Evolutionary conservation across 352 stramenopile genomes (phyloP), one percentile per base, ranked within the genome.

Genomic region (Phytophthora sojae): DNA sequence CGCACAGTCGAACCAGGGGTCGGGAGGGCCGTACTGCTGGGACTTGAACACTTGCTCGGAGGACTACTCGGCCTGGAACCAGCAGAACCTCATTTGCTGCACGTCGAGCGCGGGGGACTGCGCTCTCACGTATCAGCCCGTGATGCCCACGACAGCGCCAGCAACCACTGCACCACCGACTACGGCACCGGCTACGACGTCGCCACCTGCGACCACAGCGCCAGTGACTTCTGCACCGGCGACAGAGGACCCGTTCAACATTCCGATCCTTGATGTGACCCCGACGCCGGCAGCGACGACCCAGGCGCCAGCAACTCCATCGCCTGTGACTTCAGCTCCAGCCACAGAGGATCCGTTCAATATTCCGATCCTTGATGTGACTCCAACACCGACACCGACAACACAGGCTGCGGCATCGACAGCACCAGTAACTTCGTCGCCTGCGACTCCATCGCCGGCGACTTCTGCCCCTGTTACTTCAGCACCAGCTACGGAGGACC

Each of bases 51-150:
- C 60, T 30, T 87, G 79, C 60, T 66, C 42, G 5, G 71, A 88
- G 29, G 61, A 80, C 4, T 80, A 68, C 23, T 66, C 55, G 25
- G 23, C 44, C 1, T 88, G 80, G 80, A 78, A 71, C 61, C 65
- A 75, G 12, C 72, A 88, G 55, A 88, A 88, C 73, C 35, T 82
- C 17, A 85, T 90, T 65, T 90, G 82, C 50, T 90, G 82, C 54
- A 70, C 73, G 7, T 47, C 39, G 2, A 76, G 59, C 12, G 55
- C 75, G 17, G 64, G 54, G 17, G 62, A 79, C 11, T 90, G 82
- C 37, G 59, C 61, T 7, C 37, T 81, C 9, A 88, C 80, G 19
- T 86, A 82, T 61, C 49, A 82, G 54, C 45, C 56, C 2, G 35
- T 67, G 14, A 82, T 90, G 75, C 75, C 74, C 29, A 61, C 49